Evolutionary conservation across 1,284 basidiomycete genomes (phyloP).

Genomic region (Cutaneotrichosporon cutaneum): DNA sequence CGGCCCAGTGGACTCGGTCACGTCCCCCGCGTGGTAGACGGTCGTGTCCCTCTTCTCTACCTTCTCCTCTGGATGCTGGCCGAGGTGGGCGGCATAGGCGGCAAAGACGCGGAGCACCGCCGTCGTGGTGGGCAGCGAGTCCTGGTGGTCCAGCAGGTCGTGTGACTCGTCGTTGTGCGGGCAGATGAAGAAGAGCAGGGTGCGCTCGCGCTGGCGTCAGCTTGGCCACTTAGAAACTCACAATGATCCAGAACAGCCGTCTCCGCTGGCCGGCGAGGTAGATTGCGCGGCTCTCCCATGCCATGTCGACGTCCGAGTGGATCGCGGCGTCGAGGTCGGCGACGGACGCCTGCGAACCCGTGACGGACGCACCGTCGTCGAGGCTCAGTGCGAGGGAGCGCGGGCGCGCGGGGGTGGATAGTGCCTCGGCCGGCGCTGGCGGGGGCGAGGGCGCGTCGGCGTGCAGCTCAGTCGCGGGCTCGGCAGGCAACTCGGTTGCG

Average conservation of each 20-base stretch:
- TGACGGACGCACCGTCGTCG: background rate
- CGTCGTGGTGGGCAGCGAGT: background rate
- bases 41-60: slow-evolving; percentile 13
- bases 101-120: slow-evolving; percentile 8
- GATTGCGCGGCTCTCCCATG: slow-evolving; percentile 16
- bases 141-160: background rate
- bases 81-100: background rate
- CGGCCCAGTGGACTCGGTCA: slow-evolving; percentile 17
- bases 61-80: background rate
- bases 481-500: background rate
- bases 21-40: slow-evolving; percentile 11
- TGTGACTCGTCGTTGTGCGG: background rate
- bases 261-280: slow-evolving; percentile 27
- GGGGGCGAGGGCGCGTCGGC: background rate
- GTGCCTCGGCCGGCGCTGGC: background rate
- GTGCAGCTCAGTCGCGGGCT: background rate
- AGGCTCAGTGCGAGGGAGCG: background rate
- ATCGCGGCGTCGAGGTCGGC: slow-evolving; percentile 35
- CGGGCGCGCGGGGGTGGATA: too few relatives aligned
- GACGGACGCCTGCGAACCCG: slow-evolving; percentile 9
- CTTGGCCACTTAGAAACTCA: slow-evolving; percentile 20
- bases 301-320: slow-evolving; percentile 16
- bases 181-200: slow-evolving; percentile 30
- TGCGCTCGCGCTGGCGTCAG: slow-evolving; percentile 32
- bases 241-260: slow-evolving; percentile 35